Evolutionary conservation across 805 yeast genomes (phyloP).

Genomic region (Komagataella ulmi): DNA sequence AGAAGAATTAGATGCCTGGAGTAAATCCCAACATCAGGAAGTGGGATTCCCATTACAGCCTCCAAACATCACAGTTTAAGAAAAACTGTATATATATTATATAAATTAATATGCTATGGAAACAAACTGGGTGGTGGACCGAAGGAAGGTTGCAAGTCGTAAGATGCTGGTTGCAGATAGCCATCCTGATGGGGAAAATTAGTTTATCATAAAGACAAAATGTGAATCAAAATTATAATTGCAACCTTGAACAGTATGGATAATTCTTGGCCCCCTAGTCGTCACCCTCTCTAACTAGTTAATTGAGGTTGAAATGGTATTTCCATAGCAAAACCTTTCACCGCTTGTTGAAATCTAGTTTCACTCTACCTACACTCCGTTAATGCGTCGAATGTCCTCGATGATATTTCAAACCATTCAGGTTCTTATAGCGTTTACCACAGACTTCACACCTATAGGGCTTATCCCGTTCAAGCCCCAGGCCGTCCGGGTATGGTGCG

Average conservation of each 20-base stretch:
- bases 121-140: background rate
- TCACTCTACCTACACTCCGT: slow-evolving; percentile 1
- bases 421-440: slow-evolving; percentile 91
- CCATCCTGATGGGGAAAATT: background rate
- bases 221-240: background rate
- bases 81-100: background rate
- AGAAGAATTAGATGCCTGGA: background rate
- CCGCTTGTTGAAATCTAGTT: background rate
- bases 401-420: slow-evolving; percentile 93
- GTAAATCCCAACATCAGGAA: slow-evolving; percentile 1
- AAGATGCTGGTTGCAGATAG: background rate
- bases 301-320: background rate
- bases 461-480: slow-evolving; percentile 93
- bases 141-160: background rate
- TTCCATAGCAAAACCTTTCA: background rate
- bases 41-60: background rate
- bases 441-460: slow-evolving; percentile 98
- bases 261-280: background rate
- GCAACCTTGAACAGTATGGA: background rate
- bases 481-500: slow-evolving; percentile 84
- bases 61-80: background rate
- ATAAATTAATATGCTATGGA: background rate
- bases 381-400: slow-evolving; percentile 96
- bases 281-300: background rate
- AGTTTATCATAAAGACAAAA: background rate